Conservation (phyloP, 1,284 basidiomycete species). For the Taiwanofungus camphoratus region DNA sequence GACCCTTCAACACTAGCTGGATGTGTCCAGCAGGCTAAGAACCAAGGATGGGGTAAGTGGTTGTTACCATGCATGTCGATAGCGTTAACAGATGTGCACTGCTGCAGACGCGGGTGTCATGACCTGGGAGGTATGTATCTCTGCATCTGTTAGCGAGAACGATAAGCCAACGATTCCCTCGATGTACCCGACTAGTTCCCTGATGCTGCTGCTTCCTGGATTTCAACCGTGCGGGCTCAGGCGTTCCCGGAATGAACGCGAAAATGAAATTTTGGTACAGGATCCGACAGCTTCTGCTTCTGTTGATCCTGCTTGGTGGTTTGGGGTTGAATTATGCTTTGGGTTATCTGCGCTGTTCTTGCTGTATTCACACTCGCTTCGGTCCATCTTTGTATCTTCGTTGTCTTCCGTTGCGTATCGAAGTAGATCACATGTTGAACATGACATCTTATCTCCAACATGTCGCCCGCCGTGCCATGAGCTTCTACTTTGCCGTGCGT, state of each 20-base stretch:
- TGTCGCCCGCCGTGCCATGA: background rate
- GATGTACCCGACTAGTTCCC: constrained; percentile 28
- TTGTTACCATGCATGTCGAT: constrained; percentile 2
- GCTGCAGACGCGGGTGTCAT: constrained; percentile 44
- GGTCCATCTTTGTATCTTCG: background rate
- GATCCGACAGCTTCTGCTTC: background rate
- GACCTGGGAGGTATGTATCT: constrained; percentile 26
- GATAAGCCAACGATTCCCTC: background rate
- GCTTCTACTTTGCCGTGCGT: background rate
- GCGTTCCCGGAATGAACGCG: constrained; percentile 32
- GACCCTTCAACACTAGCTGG: constrained; percentile 43
- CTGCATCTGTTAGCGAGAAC: background rate
- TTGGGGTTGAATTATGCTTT: too few relatives aligned
- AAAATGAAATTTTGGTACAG: constrained; percentile 2
- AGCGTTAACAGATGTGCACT: background rate
- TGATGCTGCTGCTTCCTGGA: constrained; percentile 44
- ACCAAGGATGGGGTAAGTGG: constrained; percentile 50
- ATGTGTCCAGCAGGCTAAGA: constrained; percentile 50
- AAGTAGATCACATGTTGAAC: constrained; percentile 7
- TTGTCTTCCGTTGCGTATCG: constrained; percentile 1
- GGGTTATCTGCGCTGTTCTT: background rate
- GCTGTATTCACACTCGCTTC: constrained; percentile 1
- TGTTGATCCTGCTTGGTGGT: background rate
- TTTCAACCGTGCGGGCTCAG: constrained; percentile 35
- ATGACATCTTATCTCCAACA: constrained; percentile 1